These are phyloP conservation scores for Curvularia lunata DNA, from an alignment of 2,329 filamentous ascomycete genomes.

Conservation along the genomic window DNA sequence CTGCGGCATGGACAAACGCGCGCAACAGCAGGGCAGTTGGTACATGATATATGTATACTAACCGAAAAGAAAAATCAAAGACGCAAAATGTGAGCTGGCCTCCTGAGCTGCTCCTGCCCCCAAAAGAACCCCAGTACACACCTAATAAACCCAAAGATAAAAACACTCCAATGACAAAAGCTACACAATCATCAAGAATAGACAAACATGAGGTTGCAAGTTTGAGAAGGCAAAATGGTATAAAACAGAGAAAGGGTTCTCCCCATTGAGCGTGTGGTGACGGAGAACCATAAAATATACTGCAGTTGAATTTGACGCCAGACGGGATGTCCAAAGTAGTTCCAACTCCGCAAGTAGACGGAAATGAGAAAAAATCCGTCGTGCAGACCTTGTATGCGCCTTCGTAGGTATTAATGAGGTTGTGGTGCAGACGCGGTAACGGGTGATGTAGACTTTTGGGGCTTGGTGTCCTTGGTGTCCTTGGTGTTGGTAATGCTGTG, in stretches of 20 bases:
- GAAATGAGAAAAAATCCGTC: not conserved
- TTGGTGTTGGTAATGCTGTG: slow-evolving; percentile 12
- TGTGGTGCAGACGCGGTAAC: slow-evolving; percentile 6
- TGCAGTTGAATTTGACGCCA: slow-evolving; percentile 5
- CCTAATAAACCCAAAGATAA: not conserved
- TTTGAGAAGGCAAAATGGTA: slow-evolving; percentile 12
- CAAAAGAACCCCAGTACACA: not conserved
- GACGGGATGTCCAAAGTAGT: not conserved
- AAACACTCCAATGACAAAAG: not conserved
- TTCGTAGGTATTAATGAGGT: slow-evolving; percentile 5
- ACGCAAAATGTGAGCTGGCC: not conserved
- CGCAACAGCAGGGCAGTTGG: slow-evolving; percentile 1
- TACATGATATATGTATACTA: slow-evolving; percentile 7
- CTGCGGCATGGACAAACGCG: not conserved
- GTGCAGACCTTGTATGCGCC: not conserved
- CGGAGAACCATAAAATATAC: slow-evolving; percentile 2
- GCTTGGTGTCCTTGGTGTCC: slow-evolving; percentile 7
- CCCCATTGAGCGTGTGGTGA: slow-evolving; percentile 1
- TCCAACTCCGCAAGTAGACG: slow-evolving; percentile 7
- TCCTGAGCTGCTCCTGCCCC: not conserved
- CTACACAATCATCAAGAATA: slow-evolving; percentile 4
- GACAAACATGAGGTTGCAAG: not conserved
- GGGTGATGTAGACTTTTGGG: slow-evolving; percentile 5
- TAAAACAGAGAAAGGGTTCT: slow-evolving; percentile 8
- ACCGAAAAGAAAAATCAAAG: slow-evolving; percentile 5